phyloP scores from a whole-genome alignment of 2,329 filamentous ascomycete species.

The Hypoxylon sp. region DNA sequence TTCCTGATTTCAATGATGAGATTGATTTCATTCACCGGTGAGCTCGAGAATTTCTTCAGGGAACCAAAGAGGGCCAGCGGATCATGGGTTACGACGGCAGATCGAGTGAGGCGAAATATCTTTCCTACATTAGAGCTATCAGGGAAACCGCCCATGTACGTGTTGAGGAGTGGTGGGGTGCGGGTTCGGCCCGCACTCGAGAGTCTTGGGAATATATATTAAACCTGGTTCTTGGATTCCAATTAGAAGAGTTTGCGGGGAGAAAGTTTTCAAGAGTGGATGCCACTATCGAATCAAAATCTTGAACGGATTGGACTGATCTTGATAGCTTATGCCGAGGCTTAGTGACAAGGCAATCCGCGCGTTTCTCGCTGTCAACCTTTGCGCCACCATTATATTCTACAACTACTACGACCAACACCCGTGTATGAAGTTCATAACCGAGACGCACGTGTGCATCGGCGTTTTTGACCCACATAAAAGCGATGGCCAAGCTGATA shows the following conservation, averaged over 20 bases:
- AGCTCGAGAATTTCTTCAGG: conserved; percentile 26
- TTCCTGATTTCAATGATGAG: accelerated
- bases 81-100: conserved; percentile 2
- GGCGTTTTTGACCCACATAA: neutral
- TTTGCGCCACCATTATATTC: neutral
- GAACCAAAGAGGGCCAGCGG: conserved; percentile 22
- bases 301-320: neutral
- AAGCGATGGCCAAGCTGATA: neutral
- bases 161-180: no score
- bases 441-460: neutral
- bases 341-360: neutral
- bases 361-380: neutral
- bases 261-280: neutral
- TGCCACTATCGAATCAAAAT: neutral
- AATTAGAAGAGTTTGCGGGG: neutral
- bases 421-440: neutral
- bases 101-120: neutral
- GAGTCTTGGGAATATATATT: neutral
- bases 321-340: neutral
- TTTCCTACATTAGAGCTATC: neutral
- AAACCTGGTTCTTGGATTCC: no score
- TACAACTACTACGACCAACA: no score
- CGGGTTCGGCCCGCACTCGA: no score
- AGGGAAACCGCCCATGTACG: conserved; percentile 1
- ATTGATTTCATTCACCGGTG: conserved; percentile 31